Conservation (phyloP, 2,329 filamentous ascomycete species). For the Chrysoporthe austroafricana region DNA sequence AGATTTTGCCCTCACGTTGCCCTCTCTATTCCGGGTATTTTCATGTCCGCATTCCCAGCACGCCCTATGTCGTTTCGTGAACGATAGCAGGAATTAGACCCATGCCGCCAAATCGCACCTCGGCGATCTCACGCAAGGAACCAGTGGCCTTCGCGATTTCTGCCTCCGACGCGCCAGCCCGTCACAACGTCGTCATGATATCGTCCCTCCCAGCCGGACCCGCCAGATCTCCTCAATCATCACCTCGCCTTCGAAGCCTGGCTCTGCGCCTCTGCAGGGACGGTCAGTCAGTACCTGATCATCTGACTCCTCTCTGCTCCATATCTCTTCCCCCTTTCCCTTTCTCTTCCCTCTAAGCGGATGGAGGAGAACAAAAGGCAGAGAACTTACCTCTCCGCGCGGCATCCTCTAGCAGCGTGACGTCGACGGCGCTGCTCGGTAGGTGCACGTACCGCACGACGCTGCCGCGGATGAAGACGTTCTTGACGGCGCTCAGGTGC, state of each 20-base stretch:
- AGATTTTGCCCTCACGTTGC: too few species aligned
- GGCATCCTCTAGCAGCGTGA: slow-evolving; percentile 86
- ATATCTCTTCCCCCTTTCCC: neutral
- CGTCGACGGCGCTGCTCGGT: slow-evolving; percentile 80
- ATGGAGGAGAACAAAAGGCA: neutral
- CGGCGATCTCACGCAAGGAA: neutral
- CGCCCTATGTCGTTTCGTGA: neutral
- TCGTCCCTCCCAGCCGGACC: neutral
- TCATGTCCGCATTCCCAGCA: neutral
- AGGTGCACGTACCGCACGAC: slow-evolving; percentile 93
- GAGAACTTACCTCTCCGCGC: slow-evolving; percentile 73
- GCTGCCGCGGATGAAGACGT: slow-evolving; percentile 92
- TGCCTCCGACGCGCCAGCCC: neutral
- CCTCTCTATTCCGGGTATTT: neutral
- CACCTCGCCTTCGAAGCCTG: slow-evolving; percentile 61
- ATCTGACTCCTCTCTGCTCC: neutral
- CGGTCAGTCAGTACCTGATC: neutral
- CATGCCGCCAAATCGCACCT: neutral
- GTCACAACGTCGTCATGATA: neutral
- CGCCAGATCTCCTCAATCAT: slow-evolving; percentile 23
- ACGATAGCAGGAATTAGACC: neutral
- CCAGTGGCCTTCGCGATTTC: too few species aligned
- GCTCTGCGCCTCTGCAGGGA: slow-evolving; percentile 56
- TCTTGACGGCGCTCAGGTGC: slow-evolving; percentile 87
- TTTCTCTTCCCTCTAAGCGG: neutral